Percentiles rank a stretch among this genome's conserved stretches.
Evolutionary conservation across 257 asterid species (phyloP).

Genomic region (Cinchona pubescens): DNA sequence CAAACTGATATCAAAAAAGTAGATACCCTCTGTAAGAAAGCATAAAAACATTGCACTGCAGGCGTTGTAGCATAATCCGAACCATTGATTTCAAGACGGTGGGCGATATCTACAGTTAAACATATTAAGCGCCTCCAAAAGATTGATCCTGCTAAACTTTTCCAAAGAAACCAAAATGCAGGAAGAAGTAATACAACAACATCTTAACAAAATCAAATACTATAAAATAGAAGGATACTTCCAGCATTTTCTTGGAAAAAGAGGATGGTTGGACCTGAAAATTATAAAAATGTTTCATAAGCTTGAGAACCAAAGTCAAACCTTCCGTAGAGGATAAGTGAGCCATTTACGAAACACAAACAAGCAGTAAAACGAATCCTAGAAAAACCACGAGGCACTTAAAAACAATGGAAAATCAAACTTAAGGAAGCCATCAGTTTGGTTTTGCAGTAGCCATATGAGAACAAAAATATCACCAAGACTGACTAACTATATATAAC

Average conservation of each 20-base stretch:
- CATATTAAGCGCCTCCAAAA: conserved; percentile 54
- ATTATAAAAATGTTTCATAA: conserved; percentile 7
- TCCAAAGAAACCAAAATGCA: background rate
- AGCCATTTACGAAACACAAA: background rate
- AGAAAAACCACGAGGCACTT: background rate
- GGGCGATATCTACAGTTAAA: conserved; percentile 74
- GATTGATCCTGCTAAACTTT: background rate
- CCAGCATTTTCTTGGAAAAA: conserved; percentile 99
- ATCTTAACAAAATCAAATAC: background rate
- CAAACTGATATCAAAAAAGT: conserved; percentile 1
- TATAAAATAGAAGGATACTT: conserved; percentile 73
- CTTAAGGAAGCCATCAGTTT: background rate
- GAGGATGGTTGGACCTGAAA: conserved; percentile 93
- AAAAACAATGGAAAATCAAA: background rate
- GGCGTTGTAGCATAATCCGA: conserved; percentile 67
- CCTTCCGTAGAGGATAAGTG: background rate
- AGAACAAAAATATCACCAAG: background rate
- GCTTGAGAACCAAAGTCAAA: background rate
- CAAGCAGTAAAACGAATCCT: background rate
- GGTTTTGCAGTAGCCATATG: background rate
- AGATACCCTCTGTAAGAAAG: conserved; percentile 96
- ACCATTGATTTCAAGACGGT: conserved; percentile 99
- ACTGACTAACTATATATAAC: background rate
- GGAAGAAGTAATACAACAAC: conserved; percentile 1
- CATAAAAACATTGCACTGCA: conserved; percentile 98